phyloP scores from a whole-genome alignment of 2,329 filamentous ascomycete species.

The Acephala macrosclerotiorum region DNA sequence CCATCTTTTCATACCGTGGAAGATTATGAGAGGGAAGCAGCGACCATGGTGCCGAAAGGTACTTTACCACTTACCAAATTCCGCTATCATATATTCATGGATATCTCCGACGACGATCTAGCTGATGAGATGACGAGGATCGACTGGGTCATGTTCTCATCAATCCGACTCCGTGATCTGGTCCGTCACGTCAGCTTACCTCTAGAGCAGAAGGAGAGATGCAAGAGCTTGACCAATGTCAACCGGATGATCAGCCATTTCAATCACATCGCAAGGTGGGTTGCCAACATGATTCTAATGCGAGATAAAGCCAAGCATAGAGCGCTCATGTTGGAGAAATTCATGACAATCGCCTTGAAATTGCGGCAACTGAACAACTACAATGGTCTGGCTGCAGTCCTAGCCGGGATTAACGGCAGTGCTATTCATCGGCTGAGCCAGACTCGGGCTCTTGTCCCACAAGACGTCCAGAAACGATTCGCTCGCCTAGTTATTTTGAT shows the following conservation, averaged over 20 bases:
- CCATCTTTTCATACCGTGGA: conserved; percentile 70
- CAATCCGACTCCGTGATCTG: conserved; percentile 90
- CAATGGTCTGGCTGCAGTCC: conserved; percentile 91
- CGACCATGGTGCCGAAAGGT: conserved; percentile 72
- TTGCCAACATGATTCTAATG: conserved; percentile 83
- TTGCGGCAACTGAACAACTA: conserved; percentile 95
- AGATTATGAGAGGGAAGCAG: conserved; percentile 81
- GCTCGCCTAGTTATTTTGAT: conserved; percentile 90
- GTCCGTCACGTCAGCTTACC: conserved; percentile 88
- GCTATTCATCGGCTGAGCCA: conserved; percentile 84
- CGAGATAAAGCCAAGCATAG: conserved; percentile 96
- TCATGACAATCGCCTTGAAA: conserved; percentile 88
- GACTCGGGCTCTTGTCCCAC: conserved; percentile 78
- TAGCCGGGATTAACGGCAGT: conserved; percentile 90
- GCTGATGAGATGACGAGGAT: conserved; percentile 93
- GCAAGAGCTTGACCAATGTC: conserved; percentile 81
- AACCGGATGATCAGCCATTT: conserved; percentile 95
- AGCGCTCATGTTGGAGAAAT: conserved; percentile 90
- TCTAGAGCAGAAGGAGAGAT: conserved; percentile 73
- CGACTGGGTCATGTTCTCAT: conserved; percentile 98
- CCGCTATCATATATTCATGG: conserved; percentile 91
- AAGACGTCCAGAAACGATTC: conserved; percentile 80
- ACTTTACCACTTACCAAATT: conserved; percentile 79
- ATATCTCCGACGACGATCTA: conserved; percentile 82
- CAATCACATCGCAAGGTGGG: conserved; percentile 85